These are phyloP conservation scores for Gossypium aridum DNA, from an alignment of 441 rosid species.

Conservation along the genomic window DNA sequence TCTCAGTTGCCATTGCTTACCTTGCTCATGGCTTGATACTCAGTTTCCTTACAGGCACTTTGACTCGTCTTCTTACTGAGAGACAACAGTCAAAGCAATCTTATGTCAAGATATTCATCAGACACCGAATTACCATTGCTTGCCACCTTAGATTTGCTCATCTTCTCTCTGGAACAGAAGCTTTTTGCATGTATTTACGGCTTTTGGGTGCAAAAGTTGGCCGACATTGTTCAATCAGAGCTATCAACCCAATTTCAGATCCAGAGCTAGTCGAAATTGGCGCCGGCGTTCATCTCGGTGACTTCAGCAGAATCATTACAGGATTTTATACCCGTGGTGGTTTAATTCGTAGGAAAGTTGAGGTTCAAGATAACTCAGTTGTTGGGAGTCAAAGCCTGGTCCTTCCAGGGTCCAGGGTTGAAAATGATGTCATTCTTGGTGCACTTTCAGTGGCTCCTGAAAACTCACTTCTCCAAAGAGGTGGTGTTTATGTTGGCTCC, in stretches of 20 bases:
- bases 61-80: conserved; percentile 27
- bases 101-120: conserved; percentile 37
- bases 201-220: conserved; percentile 53
- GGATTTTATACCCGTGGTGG: conserved; percentile 43
- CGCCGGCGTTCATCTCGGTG: conserved; percentile 67
- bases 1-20: conserved; percentile 36
- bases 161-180: conserved; percentile 67
- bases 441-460: conserved; percentile 65
- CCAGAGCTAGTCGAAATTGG: conserved; percentile 44
- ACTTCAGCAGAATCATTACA: conserved; percentile 49
- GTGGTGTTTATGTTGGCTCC: conserved; percentile 64
- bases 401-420: conserved; percentile 49
- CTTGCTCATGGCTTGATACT: conserved; percentile 50
- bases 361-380: conserved; percentile 53
- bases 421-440: conserved; percentile 52
- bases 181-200: conserved; percentile 54
- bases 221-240: conserved; percentile 56
- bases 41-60: conserved; percentile 38
- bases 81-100: conserved; percentile 28
- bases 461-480: conserved; percentile 45
- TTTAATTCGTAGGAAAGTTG: conserved; percentile 27
- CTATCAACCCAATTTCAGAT: conserved; percentile 57
- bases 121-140: conserved; percentile 44
- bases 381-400: conserved; percentile 62
- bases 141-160: conserved; percentile 63